A percentile compares a stretch with the other conserved stretches of the same genome.
phyloP scores from a whole-genome alignment of 306 rosid species.

The Lithocarpus polystachyus region DNA sequence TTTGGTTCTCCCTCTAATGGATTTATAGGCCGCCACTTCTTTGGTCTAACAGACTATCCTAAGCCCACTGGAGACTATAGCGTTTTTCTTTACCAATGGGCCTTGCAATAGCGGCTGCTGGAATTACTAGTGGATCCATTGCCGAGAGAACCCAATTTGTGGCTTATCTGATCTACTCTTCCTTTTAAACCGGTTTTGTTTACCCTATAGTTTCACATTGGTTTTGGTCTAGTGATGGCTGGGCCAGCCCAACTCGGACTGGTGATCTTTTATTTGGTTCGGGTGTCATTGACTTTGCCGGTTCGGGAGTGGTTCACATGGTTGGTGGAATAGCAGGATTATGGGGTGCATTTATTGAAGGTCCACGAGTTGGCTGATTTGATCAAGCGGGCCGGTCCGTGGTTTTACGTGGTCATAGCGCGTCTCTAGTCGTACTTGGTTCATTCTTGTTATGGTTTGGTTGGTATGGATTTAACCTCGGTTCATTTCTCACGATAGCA shows the following conservation, averaged over 20 bases:
- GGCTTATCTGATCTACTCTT: conserved; percentile 70
- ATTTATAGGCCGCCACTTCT: conserved; percentile 75
- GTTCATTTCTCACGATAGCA: conserved; percentile 59
- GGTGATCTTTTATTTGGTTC: conserved; percentile 38
- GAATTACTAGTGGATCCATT: conserved; percentile 85
- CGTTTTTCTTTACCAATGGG: conserved; percentile 85
- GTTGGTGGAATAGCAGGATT: conserved; percentile 77
- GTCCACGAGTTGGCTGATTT: conserved; percentile 77
- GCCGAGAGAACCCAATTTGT: conserved; percentile 79
- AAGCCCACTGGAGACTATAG: conserved; percentile 43
- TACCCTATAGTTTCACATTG: conserved; percentile 76
- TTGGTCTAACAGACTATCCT: conserved; percentile 51
- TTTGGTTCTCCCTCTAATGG: conserved; percentile 70
- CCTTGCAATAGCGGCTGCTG: conserved; percentile 78
- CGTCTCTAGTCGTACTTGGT: conserved; percentile 66
- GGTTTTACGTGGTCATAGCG: conserved; percentile 62
- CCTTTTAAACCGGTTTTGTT: conserved; percentile 69
- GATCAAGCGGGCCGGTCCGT: conserved; percentile 58
- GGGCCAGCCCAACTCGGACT: conserved; percentile 56
- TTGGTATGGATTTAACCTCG: conserved; percentile 86
- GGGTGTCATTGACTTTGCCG: conserved; percentile 66
- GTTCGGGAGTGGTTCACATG: conserved; percentile 79
- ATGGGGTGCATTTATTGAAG: conserved; percentile 80
- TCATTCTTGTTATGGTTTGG: conserved; percentile 80
- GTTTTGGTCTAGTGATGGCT: conserved; percentile 71